A percentile compares a stretch with the other conserved stretches of the same genome.
Evolutionary conservation across 768 basidiomycete species (phyloP).

Genomic region (Trametes villosa): DNA sequence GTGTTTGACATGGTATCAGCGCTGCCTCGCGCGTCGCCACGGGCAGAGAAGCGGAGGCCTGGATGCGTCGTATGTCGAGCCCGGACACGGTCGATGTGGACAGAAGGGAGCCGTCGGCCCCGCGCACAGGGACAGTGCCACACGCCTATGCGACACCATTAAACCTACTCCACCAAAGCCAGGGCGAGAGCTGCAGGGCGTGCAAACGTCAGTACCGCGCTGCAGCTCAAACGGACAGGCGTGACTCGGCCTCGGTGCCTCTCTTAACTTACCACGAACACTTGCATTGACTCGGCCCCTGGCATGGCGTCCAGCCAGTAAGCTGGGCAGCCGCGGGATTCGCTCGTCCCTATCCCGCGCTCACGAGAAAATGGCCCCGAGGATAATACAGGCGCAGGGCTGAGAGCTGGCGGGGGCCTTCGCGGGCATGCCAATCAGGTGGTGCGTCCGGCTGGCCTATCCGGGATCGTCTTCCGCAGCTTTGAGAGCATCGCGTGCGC

Average conservation of each 20-base stretch:
- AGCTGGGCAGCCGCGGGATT: not conserved
- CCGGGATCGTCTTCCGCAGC: conserved; percentile 1
- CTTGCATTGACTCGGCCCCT: not conserved
- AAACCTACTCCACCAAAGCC: conserved; percentile 11
- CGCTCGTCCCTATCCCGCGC: not conserved
- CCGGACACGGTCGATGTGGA: not conserved
- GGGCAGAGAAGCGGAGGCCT: not conserved
- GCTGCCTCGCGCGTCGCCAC: not conserved
- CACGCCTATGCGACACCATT: not conserved
- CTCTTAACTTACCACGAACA: not conserved
- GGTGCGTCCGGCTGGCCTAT: conserved; percentile 2
- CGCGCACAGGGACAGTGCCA: not conserved
- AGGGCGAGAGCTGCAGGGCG: conserved; percentile 10
- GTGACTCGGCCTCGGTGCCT: conserved; percentile 6
- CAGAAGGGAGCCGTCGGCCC: not conserved
- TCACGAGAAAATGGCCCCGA: not conserved
- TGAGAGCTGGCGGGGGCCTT: not conserved
- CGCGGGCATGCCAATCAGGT: conserved; percentile 10
- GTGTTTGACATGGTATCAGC: not conserved
- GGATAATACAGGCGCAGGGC: not conserved
- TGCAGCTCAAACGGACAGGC: not conserved
- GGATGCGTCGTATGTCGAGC: not conserved
- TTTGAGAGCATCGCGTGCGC: not conserved
- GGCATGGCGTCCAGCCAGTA: not conserved
- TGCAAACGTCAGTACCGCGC: not conserved